Evolutionary conservation across 495 filamentous ascomycete species (phyloP).

Genomic region (Daldinia childiae): DNA sequence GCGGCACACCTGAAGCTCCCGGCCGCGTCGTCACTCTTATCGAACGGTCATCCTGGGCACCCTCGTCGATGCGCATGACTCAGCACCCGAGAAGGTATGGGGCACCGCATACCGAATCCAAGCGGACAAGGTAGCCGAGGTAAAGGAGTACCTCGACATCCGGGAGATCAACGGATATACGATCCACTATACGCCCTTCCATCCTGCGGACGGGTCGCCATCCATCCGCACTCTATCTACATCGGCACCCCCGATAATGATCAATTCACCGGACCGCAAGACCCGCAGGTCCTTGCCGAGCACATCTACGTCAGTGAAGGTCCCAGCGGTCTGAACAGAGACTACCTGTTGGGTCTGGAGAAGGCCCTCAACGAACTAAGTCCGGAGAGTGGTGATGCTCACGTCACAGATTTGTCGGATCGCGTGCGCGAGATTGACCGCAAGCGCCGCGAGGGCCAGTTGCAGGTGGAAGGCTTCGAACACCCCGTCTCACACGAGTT

Average conservation of each 20-base stretch:
- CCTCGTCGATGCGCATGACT: conserved; percentile 72
- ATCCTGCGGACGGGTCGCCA: conserved; percentile 61
- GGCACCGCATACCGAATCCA: conserved; percentile 93
- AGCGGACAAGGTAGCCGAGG: conserved; percentile 74
- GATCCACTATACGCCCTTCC: conserved; percentile 86
- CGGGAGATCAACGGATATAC: conserved; percentile 97
- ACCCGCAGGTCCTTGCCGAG: conserved; percentile 81
- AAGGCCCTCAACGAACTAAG: conserved; percentile 77
- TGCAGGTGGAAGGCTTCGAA: conserved; percentile 31
- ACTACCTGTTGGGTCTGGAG: conserved; percentile 89
- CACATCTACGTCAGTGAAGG: conserved; percentile 82
- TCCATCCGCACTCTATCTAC: conserved; percentile 73
- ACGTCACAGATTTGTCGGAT: conserved; percentile 72
- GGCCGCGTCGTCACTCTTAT: conserved; percentile 96
- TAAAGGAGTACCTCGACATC: conserved; percentile 91
- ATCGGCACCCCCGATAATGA: conserved; percentile 95
- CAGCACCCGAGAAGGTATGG: conserved; percentile 76
- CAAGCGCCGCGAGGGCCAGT: conserved; percentile 35
- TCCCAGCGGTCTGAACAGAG: conserved; percentile 88
- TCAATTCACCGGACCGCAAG: conserved; percentile 86
- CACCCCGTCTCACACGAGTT: conserved; percentile 52
- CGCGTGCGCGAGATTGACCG: conserved; percentile 65
- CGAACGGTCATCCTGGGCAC: conserved; percentile 79
- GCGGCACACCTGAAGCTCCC: conserved; percentile 85
- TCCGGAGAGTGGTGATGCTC: conserved; percentile 80